Evolutionary conservation across 164 flowering plant species (phyloP), one percentile per base, ranked within the genome.

Genomic region (Berberis vulgaris): DNA sequence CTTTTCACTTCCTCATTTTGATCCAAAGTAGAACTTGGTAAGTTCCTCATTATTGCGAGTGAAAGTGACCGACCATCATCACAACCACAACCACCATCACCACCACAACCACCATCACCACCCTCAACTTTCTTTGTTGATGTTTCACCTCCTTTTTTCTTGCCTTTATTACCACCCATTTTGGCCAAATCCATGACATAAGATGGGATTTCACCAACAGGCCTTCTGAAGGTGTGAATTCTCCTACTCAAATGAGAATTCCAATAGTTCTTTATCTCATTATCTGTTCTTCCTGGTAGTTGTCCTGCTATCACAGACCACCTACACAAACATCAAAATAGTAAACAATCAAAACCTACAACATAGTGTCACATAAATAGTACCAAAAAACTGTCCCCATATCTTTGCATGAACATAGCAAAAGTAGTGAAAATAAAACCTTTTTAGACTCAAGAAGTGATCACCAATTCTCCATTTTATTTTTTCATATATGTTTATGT

Each of bases 201-300:
- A 38, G 45, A 63, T 11, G 45, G 65, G 0, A 57, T 13, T 3
- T 52, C 69, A 2, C 42, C 13, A 54, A 2, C 39, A 13, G 71
- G 73, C 60, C 76, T 78, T 60, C 81, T 77, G 56, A 82, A 81
- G 43, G 63, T 80, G 66, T 83, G 73, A 13, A 91, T 67, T 76
- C 81, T 84, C 52, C 91, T 73, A 63, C 95, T 86, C 66, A 91
- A 67, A 60, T 86, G 89, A 40, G 96, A 86, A 69, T 91, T 91
- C 97, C 96, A 90, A 65, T 90, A 83, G 62, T 90, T 90, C 69
- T 90, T 90, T 11, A 90, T 87, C 71, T 90, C 97, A 66, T 90
- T 90, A 74, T 90, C 97, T 50, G 97, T 90, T 80, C 97, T 84
- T 49, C 97, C 97, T 0, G 96, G 88, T 47, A 91, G 65, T 7